These are phyloP conservation scores for Termitomyces heimii DNA, from an alignment of 768 basidiomycete genomes.

Conservation along the genomic window DNA sequence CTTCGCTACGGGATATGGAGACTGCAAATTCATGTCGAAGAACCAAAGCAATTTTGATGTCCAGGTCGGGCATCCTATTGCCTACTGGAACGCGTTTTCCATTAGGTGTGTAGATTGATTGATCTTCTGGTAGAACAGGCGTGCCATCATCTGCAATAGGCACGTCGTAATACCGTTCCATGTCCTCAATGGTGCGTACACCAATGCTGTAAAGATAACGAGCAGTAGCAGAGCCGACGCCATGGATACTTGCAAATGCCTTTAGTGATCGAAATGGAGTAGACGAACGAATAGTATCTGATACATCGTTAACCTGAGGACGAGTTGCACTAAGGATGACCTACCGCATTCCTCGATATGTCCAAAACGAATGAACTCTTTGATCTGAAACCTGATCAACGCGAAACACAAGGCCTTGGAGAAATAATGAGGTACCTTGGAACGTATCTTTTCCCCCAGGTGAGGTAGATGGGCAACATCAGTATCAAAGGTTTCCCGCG, in stretches of 20 bases:
- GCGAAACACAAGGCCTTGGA: background rate
- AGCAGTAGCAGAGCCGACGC: constrained; percentile 70
- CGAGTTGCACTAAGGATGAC: constrained; percentile 12
- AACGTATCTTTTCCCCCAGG: constrained; percentile 43
- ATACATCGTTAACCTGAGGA: background rate
- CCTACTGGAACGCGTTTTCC: constrained; percentile 15
- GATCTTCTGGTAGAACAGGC: constrained; percentile 3
- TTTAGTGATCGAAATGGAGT: constrained; percentile 52
- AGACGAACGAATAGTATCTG: constrained; percentile 43
- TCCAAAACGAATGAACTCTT: constrained; percentile 53
- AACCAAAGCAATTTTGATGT: constrained; percentile 54
- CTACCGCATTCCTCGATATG: constrained; percentile 55
- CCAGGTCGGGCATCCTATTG: constrained; percentile 23
- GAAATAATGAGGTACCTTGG: constrained; percentile 33
- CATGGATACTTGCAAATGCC: constrained; percentile 58
- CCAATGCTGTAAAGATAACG: constrained; percentile 59
- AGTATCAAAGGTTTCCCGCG: constrained; percentile 24
- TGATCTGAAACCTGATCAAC: constrained; percentile 35
- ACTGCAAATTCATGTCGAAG: constrained; percentile 50
- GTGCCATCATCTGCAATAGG: constrained; percentile 14
- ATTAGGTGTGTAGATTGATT: constrained; percentile 27
- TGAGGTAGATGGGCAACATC: constrained; percentile 40
- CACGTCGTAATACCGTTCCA: constrained; percentile 61
- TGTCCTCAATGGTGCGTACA: constrained; percentile 61
- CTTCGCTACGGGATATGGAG: constrained; percentile 65